Base-by-base conservation (phyloP, 306 rosid species). In the Ammopiptanthus mongolicus region DNA sequence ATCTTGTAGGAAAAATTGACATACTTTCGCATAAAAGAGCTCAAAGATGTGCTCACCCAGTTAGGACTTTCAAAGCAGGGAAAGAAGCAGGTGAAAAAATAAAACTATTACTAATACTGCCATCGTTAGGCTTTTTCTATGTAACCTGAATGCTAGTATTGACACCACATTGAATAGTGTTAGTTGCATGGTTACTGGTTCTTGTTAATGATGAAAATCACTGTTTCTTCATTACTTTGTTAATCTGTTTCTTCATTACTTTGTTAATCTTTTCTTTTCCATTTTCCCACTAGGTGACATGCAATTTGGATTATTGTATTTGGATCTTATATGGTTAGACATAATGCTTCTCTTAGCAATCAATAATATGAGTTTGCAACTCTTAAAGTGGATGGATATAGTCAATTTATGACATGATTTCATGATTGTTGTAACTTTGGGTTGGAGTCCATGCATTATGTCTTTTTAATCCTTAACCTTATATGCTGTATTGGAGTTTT, bases 41-140 rank as follows among this genome's bases (percentile, higher is more conserved):
- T 94, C 55, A 91, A 94, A 86, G 96, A 91, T 82, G 96, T 94
- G 52, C 97, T 94, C 80, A 78, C 93, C 65, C 90, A 90, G 65
- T 82, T 94, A 50, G 94, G 96, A 74, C 94, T 91, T 69, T 91
- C 97, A 64, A 94, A 94, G 87, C 98, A 94, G 86, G 98, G 98
- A 81, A 94, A 94, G 84, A 94, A 94, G 86, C 96, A 90, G 98
- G 98, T 90, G 84, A 85, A 83, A 74, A 64, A 78, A 56, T 50
- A 47, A 65, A 71, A 56, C 68, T 73, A 63, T 73, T 60, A 7
- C 51, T 69, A 11, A 36, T 55, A 73, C 60, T 65, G 44, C 78
- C 31, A 18, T 19, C 23, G 33, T 55, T 58, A 11, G 55, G 33
- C 29, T 8, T 55, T 65, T 22, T 29, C 8, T 14, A 13, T 6